Base-by-base conservation (phyloP, 208 protist species). In the Tritrichomonas foetus region DNA sequence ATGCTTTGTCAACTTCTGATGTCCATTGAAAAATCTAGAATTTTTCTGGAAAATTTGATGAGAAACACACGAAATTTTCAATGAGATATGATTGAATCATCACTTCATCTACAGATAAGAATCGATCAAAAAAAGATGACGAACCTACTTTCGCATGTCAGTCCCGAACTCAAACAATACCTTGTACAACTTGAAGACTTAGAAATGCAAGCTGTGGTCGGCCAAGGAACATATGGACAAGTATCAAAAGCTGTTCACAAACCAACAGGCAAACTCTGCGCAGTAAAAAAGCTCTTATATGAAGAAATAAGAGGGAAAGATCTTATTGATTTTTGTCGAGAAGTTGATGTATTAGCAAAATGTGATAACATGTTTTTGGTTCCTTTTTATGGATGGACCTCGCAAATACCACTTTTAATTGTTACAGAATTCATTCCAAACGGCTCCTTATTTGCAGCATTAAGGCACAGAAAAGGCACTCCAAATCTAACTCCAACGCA, bases 391-490 rank as follows among this genome's bases (percentile, higher is more conserved):
- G 64, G 64, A n/a, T 69, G 64, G 8, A 69, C 11, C 3, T n/a
- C 64, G n/a, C 13, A 8, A 69, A 69, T 69, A 33, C 64, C 64
- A n/a, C 64, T 69, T 30, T n/a, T 69, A 33, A 69, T 69, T 69
- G 64, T 69, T 69, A 69, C 64, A 69, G 64, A 69, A 69, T 69
- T 33, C n/a, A 69, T 69, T 33, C 64, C 64, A n/a, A 69, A 69
- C 27, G 64, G 64, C 64, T 69, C 64, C 8, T 25, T 69, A 8
- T 69, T n/a, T 69, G 16, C 3, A 33, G 25, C 64, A n/a, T n/a
- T 69, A 5, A 16, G 64, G 11, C 55, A 64, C 20, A 8, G 55
- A 64, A 69, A 69, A n/a, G 64, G 64, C 8, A 8, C 25, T 11
- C 64, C 64, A 69, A n/a, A 8, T 33, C n/a, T 69, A 69, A 30